Percentiles rank a stretch among this genome's conserved stretches.
phyloP scores from a whole-genome alignment of 2,329 filamentous ascomycete genomes.

The Dactylella cylindrospora region DNA sequence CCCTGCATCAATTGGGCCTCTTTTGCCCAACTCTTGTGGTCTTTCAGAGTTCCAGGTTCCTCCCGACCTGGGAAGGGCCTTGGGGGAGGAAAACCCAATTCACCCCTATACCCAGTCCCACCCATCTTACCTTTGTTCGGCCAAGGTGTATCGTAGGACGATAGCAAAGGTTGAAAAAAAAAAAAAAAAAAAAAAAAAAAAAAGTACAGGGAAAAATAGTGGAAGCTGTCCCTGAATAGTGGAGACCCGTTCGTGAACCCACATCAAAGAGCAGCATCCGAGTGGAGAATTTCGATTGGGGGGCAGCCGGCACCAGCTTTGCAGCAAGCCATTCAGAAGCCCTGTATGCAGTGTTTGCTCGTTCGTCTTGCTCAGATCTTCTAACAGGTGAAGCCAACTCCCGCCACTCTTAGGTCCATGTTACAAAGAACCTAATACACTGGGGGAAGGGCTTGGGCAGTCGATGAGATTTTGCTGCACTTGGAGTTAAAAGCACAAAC shows the following conservation, averaged over 20 bases:
- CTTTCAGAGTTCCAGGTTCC: conserved; percentile 12
- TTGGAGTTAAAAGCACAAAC: no score
- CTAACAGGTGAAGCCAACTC: no score
- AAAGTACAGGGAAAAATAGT: conserved; percentile 13
- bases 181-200: conserved; percentile 3
- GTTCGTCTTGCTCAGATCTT: no score
- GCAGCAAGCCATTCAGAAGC: conserved; percentile 42
- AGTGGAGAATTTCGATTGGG: conserved; percentile 38
- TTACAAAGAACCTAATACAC: no score
- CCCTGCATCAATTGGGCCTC: conserved; percentile 21
- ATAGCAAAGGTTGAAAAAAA: conserved; percentile 26
- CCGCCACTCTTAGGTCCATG: no score
- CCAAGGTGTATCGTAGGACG: no score
- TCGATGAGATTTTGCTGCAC: no score
- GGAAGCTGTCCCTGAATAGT: conserved; percentile 42
- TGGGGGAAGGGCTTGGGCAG: no score
- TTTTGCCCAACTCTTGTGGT: no score
- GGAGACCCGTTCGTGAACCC: conserved; percentile 37
- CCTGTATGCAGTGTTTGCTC: conserved; percentile 39
- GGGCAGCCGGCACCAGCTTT: conserved; percentile 30
- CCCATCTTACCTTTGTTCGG: conserved; percentile 21
- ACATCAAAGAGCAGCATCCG: conserved; percentile 23
- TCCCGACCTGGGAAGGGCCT: no score
- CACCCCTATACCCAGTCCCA: conserved; percentile 26
- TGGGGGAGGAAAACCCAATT: conserved; percentile 12